A percentile compares a stretch with the other conserved stretches of the same genome.
Evolutionary conservation across 192 early-diverging fungal species (phyloP).

Genomic region (Rhizophagus clarus): DNA sequence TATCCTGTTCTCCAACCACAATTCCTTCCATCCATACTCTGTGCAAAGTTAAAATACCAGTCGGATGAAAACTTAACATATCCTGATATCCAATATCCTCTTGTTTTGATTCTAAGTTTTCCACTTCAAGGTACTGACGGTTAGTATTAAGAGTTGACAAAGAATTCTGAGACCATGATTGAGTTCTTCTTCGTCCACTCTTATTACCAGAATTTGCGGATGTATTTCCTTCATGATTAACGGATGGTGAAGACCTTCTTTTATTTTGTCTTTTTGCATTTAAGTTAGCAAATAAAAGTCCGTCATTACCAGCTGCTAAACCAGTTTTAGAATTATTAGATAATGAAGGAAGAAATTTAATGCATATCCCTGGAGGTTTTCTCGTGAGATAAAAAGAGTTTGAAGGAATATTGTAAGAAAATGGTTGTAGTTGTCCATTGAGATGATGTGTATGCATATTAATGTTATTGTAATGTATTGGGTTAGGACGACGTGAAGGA

Average conservation of each 20-base stretch:
- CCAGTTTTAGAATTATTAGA: slow-evolving; percentile 18
- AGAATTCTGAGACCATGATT: slow-evolving; percentile 30
- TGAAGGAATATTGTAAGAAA: background rate
- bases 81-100: slow-evolving; percentile 51
- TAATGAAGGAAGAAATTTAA: slow-evolving; percentile 21
- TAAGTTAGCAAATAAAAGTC: slow-evolving; percentile 1
- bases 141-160: background rate
- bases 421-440: slow-evolving; percentile 11
- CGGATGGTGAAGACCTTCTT: slow-evolving; percentile 13
- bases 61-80: slow-evolving; percentile 58
- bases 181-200: background rate
- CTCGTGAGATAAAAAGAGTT: background rate
- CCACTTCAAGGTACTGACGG: slow-evolving; percentile 38
- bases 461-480: background rate
- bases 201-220: background rate
- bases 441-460: background rate
- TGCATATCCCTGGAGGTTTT: slow-evolving; percentile 14
- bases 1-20: background rate
- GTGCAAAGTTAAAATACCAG: slow-evolving; percentile 59
- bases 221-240: background rate
- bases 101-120: slow-evolving; percentile 34
- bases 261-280: slow-evolving; percentile 7
- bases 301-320: background rate
- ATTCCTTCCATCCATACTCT: slow-evolving; percentile 47
- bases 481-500: slow-evolving; percentile 7